Evolutionary conservation across 2,329 filamentous ascomycete species (phyloP).

Genomic region (Taxawa tesnikishii): DNA sequence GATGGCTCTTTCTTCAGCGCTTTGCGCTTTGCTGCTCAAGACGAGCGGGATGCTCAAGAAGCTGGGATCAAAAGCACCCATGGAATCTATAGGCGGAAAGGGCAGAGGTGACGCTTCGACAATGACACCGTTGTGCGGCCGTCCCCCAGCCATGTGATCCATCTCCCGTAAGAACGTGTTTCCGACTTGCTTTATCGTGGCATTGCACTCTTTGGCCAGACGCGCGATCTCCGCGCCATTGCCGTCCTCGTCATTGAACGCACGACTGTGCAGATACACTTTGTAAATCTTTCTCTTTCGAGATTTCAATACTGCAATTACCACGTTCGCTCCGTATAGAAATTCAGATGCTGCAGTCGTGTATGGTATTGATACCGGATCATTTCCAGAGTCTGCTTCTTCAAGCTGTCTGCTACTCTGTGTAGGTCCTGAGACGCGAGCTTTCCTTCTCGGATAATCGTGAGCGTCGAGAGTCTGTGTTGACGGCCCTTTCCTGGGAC

Average conservation of each 20-base stretch:
- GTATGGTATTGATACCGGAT: constrained; percentile 44
- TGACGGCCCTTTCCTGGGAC: too few relatives aligned
- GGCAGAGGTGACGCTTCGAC: constrained; percentile 80
- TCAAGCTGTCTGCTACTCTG: too few relatives aligned
- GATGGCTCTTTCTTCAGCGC: constrained; percentile 57
- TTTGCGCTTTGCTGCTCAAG: constrained; percentile 48
- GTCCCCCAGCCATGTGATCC: constrained; percentile 68
- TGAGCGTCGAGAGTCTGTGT: too few relatives aligned
- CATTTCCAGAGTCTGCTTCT: too few relatives aligned
- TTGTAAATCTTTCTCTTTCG: constrained; percentile 65
- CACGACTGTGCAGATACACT: constrained; percentile 51
- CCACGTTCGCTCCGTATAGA: constrained; percentile 71
- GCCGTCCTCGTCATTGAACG: background rate
- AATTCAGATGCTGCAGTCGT: constrained; percentile 86
- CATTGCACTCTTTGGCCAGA: constrained; percentile 21
- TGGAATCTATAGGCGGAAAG: constrained; percentile 26
- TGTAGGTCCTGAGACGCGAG: too few relatives aligned
- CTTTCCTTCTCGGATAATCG: too few relatives aligned
- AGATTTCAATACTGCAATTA: constrained; percentile 64
- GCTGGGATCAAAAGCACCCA: constrained; percentile 18
- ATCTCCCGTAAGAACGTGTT: constrained; percentile 50
- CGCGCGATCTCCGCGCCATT: constrained; percentile 4
- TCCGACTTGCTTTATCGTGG: constrained; percentile 50
- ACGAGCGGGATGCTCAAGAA: constrained; percentile 44
- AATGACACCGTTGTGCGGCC: constrained; percentile 83